Evolutionary conservation across 441 rosid genomes (phyloP).

Genomic region (Biscutella laevigata): DNA sequence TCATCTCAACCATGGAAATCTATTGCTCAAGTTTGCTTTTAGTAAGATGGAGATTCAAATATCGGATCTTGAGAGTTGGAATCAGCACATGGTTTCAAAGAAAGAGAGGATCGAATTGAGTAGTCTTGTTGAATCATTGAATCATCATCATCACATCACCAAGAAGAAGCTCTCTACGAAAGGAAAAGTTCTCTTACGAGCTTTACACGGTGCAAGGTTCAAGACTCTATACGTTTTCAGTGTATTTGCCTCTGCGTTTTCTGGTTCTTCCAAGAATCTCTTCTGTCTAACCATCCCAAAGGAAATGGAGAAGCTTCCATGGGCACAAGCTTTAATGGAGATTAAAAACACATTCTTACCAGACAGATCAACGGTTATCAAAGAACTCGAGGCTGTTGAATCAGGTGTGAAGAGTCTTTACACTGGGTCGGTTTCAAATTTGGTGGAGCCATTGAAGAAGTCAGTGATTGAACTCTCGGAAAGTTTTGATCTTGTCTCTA

Average conservation of each 20-base stretch:
- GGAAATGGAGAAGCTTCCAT: slow-evolving; percentile 32
- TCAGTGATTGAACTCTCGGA: slow-evolving; percentile 38
- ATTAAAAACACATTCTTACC: slow-evolving; percentile 31
- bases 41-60: slow-evolving; percentile 52
- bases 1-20: slow-evolving; percentile 64
- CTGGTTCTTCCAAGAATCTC: slow-evolving; percentile 47
- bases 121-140: slow-evolving; percentile 37
- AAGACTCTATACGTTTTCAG: slow-evolving; percentile 55
- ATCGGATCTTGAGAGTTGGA: slow-evolving; percentile 57
- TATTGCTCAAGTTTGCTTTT: slow-evolving; percentile 54
- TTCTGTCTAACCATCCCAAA: slow-evolving; percentile 33
- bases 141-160: slow-evolving; percentile 14
- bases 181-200: slow-evolving; percentile 66
- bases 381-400: slow-evolving; percentile 56
- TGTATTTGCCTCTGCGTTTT: slow-evolving; percentile 53
- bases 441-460: slow-evolving; percentile 29
- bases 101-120: slow-evolving; percentile 52
- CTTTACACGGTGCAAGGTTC: slow-evolving; percentile 70
- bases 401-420: slow-evolving; percentile 40
- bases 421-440: slow-evolving; percentile 29
- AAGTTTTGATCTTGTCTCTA: slow-evolving; percentile 52
- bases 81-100: slow-evolving; percentile 42
- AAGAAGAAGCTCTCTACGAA: slow-evolving; percentile 63
- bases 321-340: slow-evolving; percentile 51
- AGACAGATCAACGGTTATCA: slow-evolving; percentile 32